Conservation (phyloP, 148 eudicot species). For the Gaultheria prostrata region DNA sequence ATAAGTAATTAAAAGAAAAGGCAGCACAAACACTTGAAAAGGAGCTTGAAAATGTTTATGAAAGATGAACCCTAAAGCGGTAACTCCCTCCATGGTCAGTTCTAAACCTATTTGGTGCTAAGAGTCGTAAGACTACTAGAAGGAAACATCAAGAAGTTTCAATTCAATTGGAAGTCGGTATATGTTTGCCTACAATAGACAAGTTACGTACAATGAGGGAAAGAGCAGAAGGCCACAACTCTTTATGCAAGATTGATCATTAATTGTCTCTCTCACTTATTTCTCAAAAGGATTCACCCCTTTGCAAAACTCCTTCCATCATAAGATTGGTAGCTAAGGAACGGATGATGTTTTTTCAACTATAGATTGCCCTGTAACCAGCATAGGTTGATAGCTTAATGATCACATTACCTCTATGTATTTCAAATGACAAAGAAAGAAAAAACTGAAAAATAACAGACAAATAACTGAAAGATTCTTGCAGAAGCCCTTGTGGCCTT, state of each 20-base stretch:
- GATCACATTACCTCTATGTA: neutral
- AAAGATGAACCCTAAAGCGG: neutral
- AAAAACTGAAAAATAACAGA: neutral
- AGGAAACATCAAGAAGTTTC: neutral
- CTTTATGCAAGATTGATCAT: neutral
- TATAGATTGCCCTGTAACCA: neutral
- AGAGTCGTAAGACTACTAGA: neutral
- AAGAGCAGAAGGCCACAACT: neutral
- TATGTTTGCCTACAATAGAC: neutral
- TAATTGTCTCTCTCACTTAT: neutral
- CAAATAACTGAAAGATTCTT: neutral
- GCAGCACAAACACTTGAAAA: neutral
- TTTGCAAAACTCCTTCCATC: neutral
- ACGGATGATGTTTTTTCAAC: neutral
- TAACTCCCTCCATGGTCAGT: slow-evolving; percentile 7
- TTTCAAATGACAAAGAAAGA: neutral
- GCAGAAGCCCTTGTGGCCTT: neutral
- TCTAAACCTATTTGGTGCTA: neutral
- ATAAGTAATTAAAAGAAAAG: neutral
- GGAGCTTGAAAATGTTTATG: neutral
- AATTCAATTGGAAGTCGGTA: neutral
- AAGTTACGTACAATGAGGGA: neutral
- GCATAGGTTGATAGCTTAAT: neutral
- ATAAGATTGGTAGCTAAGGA: neutral
- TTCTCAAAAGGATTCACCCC: neutral